A percentile compares a stretch with the other conserved stretches of the same genome.
These are phyloP conservation scores for Ulota crispa DNA, from an alignment of 225 moss, liverwort and hornwort species.

Conservation along the genomic window DNA sequence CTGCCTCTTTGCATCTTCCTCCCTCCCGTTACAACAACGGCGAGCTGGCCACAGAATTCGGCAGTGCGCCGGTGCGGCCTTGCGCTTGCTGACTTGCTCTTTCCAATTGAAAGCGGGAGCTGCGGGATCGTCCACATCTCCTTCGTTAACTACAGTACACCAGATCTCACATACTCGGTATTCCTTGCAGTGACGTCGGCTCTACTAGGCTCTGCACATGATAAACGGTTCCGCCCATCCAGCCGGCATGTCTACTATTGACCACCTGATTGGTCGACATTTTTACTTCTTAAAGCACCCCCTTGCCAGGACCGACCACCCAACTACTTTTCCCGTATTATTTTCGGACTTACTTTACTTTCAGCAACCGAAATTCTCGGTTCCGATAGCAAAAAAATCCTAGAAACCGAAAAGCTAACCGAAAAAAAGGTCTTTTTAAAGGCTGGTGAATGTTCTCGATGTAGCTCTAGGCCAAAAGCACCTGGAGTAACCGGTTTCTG, in stretches of 20 bases:
- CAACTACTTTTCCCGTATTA: background rate
- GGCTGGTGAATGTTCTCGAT: background rate
- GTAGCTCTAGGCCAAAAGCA: background rate
- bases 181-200: background rate
- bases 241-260: background rate
- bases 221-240: background rate
- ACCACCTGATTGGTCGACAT: background rate
- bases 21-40: too few relatives aligned
- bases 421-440: background rate
- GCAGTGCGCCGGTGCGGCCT: background rate
- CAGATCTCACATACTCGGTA: background rate
- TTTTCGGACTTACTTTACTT: background rate
- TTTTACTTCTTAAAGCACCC: background rate
- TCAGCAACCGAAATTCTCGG: background rate
- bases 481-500: background rate
- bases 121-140: background rate
- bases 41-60: background rate
- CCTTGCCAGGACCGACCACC: background rate
- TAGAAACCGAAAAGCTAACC: background rate
- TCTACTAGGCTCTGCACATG: background rate
- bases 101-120: background rate
- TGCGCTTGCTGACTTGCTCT: background rate
- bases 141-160: background rate
- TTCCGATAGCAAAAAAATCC: background rate
- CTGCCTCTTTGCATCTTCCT: background rate